These are phyloP conservation scores for Rosa lucieae DNA, from an alignment of 306 rosid genomes.

Conservation along the genomic window DNA sequence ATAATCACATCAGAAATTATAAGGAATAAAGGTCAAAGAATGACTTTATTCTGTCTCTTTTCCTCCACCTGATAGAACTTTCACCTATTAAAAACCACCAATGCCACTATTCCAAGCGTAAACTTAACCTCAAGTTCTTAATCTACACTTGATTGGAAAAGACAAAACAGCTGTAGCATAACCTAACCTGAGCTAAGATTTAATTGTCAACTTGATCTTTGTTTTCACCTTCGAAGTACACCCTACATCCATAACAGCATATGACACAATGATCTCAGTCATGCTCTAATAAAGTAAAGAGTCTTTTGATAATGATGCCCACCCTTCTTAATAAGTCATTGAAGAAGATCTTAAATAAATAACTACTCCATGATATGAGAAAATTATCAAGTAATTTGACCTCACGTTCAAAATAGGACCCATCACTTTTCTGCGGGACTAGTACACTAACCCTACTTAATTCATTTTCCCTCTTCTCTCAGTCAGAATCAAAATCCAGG, in stretches of 20 bases:
- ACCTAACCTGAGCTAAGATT: neutral
- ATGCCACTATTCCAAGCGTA: neutral
- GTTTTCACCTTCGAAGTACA: neutral
- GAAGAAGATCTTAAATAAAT: neutral
- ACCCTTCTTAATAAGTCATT: neutral
- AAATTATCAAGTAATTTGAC: neutral
- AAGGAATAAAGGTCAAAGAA: constrained; percentile 8
- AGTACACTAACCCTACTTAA: neutral
- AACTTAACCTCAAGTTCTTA: neutral
- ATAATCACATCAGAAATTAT: neutral
- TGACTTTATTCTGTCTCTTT: neutral
- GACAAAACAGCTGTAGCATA: neutral
- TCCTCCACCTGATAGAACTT: neutral
- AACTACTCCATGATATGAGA: neutral
- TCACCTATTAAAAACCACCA: neutral
- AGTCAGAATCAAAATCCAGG: neutral
- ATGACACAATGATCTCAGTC: neutral
- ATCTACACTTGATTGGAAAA: neutral
- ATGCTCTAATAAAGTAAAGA: neutral
- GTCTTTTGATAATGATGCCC: neutral
- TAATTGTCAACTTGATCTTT: neutral
- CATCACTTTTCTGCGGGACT: neutral
- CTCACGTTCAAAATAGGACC: neutral
- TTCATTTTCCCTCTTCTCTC: neutral
- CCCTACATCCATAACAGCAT: neutral